These are phyloP conservation scores for Fraxinus albicans DNA, from an alignment of 305 asterid species.

Conservation along the genomic window DNA sequence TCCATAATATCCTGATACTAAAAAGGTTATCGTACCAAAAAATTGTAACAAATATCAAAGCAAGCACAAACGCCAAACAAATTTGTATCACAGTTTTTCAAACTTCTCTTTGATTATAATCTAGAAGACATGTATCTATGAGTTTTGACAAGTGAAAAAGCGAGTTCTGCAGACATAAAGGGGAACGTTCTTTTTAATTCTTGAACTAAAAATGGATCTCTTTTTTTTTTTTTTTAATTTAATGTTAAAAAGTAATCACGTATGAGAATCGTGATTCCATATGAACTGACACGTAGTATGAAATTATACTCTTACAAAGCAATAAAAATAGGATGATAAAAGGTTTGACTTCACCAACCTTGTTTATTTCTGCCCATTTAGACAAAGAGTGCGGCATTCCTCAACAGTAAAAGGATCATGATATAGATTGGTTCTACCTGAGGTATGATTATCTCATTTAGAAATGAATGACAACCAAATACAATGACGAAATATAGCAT, in stretches of 20 bases:
- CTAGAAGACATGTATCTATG: not conserved
- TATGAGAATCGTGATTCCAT: not conserved
- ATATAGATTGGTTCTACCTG: slow-evolving; percentile 31
- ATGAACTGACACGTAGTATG: not conserved
- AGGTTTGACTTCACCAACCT: slow-evolving; percentile 30
- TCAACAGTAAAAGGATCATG: slow-evolving; percentile 18
- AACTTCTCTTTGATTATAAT: not conserved
- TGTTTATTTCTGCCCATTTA: slow-evolving; percentile 16
- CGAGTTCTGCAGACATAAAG: not conserved
- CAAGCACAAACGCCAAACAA: not conserved
- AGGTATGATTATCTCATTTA: slow-evolving; percentile 15
- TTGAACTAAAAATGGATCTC: not conserved
- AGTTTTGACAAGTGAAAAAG: not conserved
- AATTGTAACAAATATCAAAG: not conserved
- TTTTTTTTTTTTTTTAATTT: not conserved
- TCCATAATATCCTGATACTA: not conserved
- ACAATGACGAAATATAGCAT: not conserved
- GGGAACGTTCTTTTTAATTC: slow-evolving; percentile 7
- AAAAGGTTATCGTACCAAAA: not conserved
- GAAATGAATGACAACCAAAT: slow-evolving; percentile 8
- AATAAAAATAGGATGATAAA: not conserved
- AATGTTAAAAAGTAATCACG: not conserved
- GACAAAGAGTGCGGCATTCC: slow-evolving; percentile 27
- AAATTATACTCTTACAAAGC: not conserved
- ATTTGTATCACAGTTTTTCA: not conserved